These are phyloP conservation scores for Euphorbia neoarborescens DNA, from an alignment of 441 rosid genomes.

Conservation along the genomic window DNA sequence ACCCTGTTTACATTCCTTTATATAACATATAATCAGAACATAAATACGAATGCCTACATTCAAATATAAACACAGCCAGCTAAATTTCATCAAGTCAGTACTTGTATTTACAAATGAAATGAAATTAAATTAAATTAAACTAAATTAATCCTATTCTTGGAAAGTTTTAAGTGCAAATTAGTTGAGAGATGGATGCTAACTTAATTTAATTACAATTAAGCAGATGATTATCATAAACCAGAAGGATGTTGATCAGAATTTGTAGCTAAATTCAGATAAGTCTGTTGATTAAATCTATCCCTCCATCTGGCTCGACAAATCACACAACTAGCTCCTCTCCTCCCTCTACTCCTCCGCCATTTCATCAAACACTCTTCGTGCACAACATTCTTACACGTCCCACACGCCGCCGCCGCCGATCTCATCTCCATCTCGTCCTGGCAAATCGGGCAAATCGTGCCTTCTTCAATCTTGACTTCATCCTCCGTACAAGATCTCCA, in stretches of 20 bases:
- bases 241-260: conserved; percentile 18
- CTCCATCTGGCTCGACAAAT: conserved; percentile 82
- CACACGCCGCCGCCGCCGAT: conserved; percentile 42
- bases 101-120: neutral
- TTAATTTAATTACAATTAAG: too few relatives aligned
- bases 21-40: too few relatives aligned
- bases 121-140: neutral
- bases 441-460: conserved; percentile 57
- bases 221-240: too few relatives aligned
- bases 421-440: conserved; percentile 51
- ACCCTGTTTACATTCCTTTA: too few relatives aligned
- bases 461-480: conserved; percentile 33
- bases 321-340: conserved; percentile 56
- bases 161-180: conserved; percentile 14
- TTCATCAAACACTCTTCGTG: conserved; percentile 65
- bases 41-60: too few relatives aligned
- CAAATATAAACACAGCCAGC: neutral
- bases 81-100: neutral
- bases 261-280: conserved; percentile 64
- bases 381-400: conserved; percentile 55
- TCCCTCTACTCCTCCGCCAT: conserved; percentile 74
- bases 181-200: neutral
- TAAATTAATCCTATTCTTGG: neutral
- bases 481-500: conserved; percentile 5
- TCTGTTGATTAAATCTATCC: conserved; percentile 25